phyloP scores from a whole-genome alignment of 345 rosid species.

The Acer yangbiense region DNA sequence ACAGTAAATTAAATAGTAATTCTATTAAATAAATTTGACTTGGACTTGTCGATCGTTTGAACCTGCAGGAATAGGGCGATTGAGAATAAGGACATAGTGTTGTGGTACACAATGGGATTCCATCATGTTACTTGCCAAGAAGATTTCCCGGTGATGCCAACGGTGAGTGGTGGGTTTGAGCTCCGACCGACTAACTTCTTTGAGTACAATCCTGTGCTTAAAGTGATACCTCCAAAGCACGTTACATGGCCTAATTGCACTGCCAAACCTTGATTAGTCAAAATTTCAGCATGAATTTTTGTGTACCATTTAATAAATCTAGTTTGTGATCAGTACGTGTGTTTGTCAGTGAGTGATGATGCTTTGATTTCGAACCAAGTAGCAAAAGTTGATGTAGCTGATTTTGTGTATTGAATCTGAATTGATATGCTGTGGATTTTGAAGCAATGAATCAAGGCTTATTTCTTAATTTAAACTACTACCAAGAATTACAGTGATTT shows the following conservation, averaged over 20 bases:
- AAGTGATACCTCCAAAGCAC: slow-evolving; percentile 12
- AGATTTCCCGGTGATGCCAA: slow-evolving; percentile 37
- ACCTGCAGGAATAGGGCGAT: slow-evolving; percentile 16
- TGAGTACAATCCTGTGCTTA: slow-evolving; percentile 31
- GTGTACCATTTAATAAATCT: no score
- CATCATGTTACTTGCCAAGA: slow-evolving; percentile 37
- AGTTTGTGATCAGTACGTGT: no score
- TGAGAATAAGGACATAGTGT: slow-evolving; percentile 33
- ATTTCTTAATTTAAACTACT: no score
- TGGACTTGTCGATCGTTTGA: no score
- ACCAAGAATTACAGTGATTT: no score
- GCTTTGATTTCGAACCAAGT: no score
- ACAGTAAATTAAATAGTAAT: no score
- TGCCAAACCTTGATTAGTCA: background rate
- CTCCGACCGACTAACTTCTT: slow-evolving; percentile 29
- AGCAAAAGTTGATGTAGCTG: no score
- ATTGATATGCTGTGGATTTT: background rate
- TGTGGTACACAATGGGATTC: slow-evolving; percentile 33
- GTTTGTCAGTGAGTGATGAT: no score
- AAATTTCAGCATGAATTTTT: background rate
- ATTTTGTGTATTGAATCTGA: background rate
- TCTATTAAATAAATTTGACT: no score
- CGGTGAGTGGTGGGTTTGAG: slow-evolving; percentile 27
- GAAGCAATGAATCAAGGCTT: background rate
- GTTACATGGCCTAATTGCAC: slow-evolving; percentile 3